These are phyloP conservation scores for Irpex sp. DNA, from an alignment of 1,284 basidiomycete species.

Conservation along the genomic window DNA sequence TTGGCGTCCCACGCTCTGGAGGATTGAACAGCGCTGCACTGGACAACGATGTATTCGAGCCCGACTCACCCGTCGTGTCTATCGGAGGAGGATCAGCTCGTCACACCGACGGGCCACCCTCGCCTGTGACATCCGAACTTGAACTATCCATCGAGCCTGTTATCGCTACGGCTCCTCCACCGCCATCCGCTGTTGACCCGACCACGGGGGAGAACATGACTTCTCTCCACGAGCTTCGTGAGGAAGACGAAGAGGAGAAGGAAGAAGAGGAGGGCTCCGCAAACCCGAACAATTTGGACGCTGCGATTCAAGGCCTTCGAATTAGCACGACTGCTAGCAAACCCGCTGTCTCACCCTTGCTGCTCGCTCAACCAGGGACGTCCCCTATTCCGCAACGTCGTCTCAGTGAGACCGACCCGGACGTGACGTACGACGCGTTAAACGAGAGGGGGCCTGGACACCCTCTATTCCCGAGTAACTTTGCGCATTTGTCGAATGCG, in stretches of 20 bases:
- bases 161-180: constrained; percentile 5
- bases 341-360: constrained; percentile 4
- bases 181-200: constrained; percentile 10
- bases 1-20: background rate
- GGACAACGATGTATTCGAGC: constrained; percentile 14
- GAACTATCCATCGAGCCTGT: constrained; percentile 10
- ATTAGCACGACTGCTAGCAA: constrained; percentile 3
- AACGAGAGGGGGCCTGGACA: constrained; percentile 54
- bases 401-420: constrained; percentile 9
- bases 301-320: constrained; percentile 4
- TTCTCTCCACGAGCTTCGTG: constrained; percentile 10
- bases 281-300: background rate
- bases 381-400: constrained; percentile 3
- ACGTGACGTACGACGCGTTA: constrained; percentile 24
- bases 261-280: background rate
- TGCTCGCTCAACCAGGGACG: background rate
- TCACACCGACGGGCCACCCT: constrained; percentile 4
- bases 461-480: constrained; percentile 57
- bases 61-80: constrained; percentile 16
- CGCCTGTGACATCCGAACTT: constrained; percentile 9
- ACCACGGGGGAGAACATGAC: constrained; percentile 13
- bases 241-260: constrained; percentile 11
- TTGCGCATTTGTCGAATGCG: constrained; percentile 50
- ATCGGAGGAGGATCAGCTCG: background rate
- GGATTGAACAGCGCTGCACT: constrained; percentile 3